A percentile compares a stretch with the other conserved stretches of the same genome.
phyloP scores from a whole-genome alignment of 2,329 filamentous ascomycete species.

The Cytospora mali region DNA sequence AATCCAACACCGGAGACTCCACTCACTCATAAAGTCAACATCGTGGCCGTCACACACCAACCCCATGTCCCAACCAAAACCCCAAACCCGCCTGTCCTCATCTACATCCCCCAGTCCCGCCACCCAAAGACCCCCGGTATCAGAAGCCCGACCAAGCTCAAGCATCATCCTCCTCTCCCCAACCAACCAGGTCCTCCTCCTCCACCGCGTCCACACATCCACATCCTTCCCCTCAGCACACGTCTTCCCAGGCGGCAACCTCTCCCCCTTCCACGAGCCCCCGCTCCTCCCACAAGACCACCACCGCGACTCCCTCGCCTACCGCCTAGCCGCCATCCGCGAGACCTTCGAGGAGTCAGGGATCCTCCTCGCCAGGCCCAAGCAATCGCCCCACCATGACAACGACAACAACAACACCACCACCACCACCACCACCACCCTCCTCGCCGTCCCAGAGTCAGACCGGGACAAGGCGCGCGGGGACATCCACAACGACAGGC shows the following conservation, averaged over 20 bases:
- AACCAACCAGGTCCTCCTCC: slow-evolving; percentile 81
- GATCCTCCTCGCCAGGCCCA: slow-evolving; percentile 68
- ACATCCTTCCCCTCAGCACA: slow-evolving; percentile 87
- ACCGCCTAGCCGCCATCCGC: slow-evolving; percentile 80
- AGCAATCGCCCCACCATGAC: neutral
- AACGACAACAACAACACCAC: neutral
- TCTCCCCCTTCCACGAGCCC: slow-evolving; percentile 78
- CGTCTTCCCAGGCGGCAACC: slow-evolving; percentile 91
- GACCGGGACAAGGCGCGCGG: slow-evolving; percentile 67
- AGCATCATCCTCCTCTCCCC: slow-evolving; percentile 87
- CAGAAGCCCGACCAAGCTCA: slow-evolving; percentile 23
- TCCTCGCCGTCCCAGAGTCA: slow-evolving; percentile 63
- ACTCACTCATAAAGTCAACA: neutral
- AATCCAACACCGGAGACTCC: neutral
- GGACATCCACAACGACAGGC: slow-evolving; percentile 66
- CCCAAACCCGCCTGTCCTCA: neutral
- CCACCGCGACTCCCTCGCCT: slow-evolving; percentile 72
- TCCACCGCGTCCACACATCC: slow-evolving; percentile 82
- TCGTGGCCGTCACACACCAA: neutral
- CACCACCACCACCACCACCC: slow-evolving; percentile 44
- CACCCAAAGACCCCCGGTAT: neutral
- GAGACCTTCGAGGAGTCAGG: slow-evolving; percentile 97
- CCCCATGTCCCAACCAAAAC: neutral
- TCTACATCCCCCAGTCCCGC: neutral
- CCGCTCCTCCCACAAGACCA: slow-evolving; percentile 50